phyloP scores from a whole-genome alignment of 306 rosid species.

The Boehmeria nivea region DNA sequence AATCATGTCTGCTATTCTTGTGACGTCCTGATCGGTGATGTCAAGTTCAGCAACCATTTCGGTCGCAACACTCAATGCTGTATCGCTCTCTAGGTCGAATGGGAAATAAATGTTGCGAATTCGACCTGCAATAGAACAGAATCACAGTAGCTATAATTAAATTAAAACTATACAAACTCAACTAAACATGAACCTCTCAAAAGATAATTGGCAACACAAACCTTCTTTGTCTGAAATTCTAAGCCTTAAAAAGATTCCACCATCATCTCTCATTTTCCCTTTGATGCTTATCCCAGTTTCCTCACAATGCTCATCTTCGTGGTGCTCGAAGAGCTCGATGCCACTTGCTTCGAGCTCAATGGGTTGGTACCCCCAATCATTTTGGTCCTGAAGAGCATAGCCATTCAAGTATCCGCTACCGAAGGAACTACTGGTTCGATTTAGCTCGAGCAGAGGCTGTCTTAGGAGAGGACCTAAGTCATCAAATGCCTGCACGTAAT shows the following conservation, averaged over 20 bases:
- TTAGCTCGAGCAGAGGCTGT: slow-evolving; percentile 43
- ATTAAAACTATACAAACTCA: too few species aligned
- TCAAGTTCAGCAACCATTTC: slow-evolving; percentile 95
- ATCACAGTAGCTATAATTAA: slow-evolving; percentile 11
- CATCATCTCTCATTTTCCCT: slow-evolving; percentile 70
- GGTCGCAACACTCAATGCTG: slow-evolving; percentile 81
- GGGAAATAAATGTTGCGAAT: slow-evolving; percentile 81
- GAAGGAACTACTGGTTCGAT: slow-evolving; percentile 34
- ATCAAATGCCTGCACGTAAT: slow-evolving; percentile 29
- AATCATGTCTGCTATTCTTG: slow-evolving; percentile 86
- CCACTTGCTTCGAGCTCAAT: slow-evolving; percentile 52
- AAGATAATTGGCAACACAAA: slow-evolving; percentile 19
- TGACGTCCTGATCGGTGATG: slow-evolving; percentile 80
- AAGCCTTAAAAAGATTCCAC: slow-evolving; percentile 62
- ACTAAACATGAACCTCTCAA: background rate
- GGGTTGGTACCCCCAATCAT: slow-evolving; percentile 53
- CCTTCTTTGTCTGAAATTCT: slow-evolving; percentile 94
- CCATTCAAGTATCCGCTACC: slow-evolving; percentile 46
- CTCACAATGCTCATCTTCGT: slow-evolving; percentile 55
- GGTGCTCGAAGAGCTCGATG: slow-evolving; percentile 69
- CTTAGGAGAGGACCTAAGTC: slow-evolving; percentile 33
- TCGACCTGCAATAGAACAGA: slow-evolving; percentile 46
- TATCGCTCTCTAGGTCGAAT: slow-evolving; percentile 68
- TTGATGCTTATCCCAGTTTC: slow-evolving; percentile 68
- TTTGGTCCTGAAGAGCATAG: slow-evolving; percentile 35